A percentile compares a stretch with the other conserved stretches of the same genome.
phyloP scores from a whole-genome alignment of 768 basidiomycete genomes.

The Vishniacozyma victoriae region DNA sequence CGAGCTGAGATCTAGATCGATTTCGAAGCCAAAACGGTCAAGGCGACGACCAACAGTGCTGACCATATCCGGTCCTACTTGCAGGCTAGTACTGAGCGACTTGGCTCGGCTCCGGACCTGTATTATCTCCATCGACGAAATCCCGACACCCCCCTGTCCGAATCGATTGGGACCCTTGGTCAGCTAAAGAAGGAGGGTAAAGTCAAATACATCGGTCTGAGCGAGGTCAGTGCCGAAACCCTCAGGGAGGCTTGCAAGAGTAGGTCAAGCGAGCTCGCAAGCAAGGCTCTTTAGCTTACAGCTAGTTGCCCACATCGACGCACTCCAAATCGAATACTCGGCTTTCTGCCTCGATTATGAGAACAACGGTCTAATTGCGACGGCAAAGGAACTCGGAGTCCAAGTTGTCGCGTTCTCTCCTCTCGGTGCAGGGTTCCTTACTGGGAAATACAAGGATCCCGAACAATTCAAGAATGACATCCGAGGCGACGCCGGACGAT shows the following conservation, averaged over 20 bases:
- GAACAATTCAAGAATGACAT: too few species aligned
- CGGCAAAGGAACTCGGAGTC: constrained; percentile 49
- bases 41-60: constrained; percentile 14
- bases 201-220: constrained; percentile 37
- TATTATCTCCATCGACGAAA: constrained; percentile 38
- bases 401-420: constrained; percentile 49
- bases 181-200: constrained; percentile 36
- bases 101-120: constrained; percentile 23
- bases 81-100: constrained; percentile 13
- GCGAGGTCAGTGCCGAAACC: constrained; percentile 37
- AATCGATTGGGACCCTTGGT: constrained; percentile 29
- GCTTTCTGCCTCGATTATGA: constrained; percentile 36
- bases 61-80: constrained; percentile 21
- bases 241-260: constrained; percentile 29
- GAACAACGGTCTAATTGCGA: constrained; percentile 30
- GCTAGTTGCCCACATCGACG: constrained; percentile 33
- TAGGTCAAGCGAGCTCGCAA: neutral
- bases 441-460: too few species aligned
- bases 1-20: neutral
- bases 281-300: neutral
- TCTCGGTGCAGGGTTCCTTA: constrained; percentile 47
- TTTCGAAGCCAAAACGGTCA: neutral
- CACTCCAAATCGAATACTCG: constrained; percentile 42
- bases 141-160: constrained; percentile 27
- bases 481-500: neutral